phyloP scores from a whole-genome alignment of 2,329 filamentous ascomycete species.

The Neoarthrinium moseri region DNA sequence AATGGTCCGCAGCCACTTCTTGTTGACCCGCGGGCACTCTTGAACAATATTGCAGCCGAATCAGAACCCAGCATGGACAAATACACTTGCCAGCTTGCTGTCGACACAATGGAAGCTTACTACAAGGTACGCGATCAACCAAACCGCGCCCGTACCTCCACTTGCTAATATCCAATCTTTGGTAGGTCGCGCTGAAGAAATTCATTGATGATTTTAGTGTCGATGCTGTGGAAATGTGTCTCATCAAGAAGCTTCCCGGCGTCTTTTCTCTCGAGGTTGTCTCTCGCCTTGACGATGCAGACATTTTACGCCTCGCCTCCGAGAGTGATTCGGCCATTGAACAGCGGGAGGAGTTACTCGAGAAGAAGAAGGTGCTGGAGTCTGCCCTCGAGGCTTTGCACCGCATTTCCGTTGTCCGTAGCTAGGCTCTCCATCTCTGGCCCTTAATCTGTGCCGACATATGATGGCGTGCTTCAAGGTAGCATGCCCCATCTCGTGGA shows the following conservation, averaged over 20 bases:
- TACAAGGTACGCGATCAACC: conserved; percentile 23
- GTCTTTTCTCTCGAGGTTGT: conserved; percentile 6
- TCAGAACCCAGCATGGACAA: conserved; percentile 5
- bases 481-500: too few relatives aligned
- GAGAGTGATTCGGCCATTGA: too few relatives aligned
- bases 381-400: too few relatives aligned
- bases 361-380: too few relatives aligned
- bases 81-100: not conserved
- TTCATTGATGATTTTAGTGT: conserved; percentile 26
- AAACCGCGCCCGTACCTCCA: not conserved
- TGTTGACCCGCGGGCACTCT: not conserved
- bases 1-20: not conserved
- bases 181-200: conserved; percentile 24
- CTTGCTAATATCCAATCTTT: conserved; percentile 5
- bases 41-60: not conserved
- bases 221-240: conserved; percentile 23
- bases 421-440: too few relatives aligned
- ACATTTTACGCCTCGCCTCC: not conserved
- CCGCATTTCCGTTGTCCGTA: too few relatives aligned
- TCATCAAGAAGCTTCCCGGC: conserved; percentile 22
- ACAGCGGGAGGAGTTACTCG: too few relatives aligned
- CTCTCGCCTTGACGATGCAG: not conserved
- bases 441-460: too few relatives aligned
- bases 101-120: conserved; percentile 9
- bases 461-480: too few relatives aligned